Percentiles rank a stretch among this genome's conserved stretches.
phyloP scores from a whole-genome alignment of 2,329 filamentous ascomycete species.

The Colletotrichum agaves region DNA sequence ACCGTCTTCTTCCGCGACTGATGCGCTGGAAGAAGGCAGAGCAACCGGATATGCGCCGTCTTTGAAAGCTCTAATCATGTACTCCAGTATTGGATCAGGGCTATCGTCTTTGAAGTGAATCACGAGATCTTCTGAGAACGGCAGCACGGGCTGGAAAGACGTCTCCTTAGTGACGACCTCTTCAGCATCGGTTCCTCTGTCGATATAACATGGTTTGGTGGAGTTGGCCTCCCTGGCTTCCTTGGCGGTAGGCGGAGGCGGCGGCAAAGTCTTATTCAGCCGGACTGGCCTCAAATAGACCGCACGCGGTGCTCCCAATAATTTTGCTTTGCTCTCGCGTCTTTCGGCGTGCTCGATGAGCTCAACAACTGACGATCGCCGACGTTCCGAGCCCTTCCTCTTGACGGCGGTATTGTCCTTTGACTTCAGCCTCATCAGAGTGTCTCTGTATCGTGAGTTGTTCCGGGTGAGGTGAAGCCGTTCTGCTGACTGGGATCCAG shows the following conservation, averaged over 20 bases:
- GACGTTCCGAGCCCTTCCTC: constrained; percentile 30
- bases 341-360: constrained; percentile 40
- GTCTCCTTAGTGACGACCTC: constrained; percentile 40
- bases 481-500: constrained; percentile 52
- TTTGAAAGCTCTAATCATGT: constrained; percentile 59
- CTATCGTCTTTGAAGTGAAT: constrained; percentile 62
- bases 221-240: constrained; percentile 38
- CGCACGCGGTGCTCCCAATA: constrained; percentile 45
- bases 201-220: constrained; percentile 38
- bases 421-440: constrained; percentile 10
- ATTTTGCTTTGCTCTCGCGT: constrained; percentile 40
- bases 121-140: constrained; percentile 66
- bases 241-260: constrained; percentile 36
- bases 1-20: constrained; percentile 23
- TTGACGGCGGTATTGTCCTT: constrained; percentile 11
- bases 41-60: constrained; percentile 49
- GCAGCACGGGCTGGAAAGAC: constrained; percentile 58
- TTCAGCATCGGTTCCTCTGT: constrained; percentile 44
- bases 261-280: constrained; percentile 45
- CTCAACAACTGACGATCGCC: constrained; percentile 44
- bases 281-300: constrained; percentile 45
- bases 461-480: constrained; percentile 43
- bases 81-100: constrained; percentile 55
- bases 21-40: constrained; percentile 11
- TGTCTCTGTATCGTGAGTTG: constrained; percentile 47